Evolutionary conservation across 2,329 filamentous ascomycete species (phyloP).

Genomic region (Alternaria sp.): DNA sequence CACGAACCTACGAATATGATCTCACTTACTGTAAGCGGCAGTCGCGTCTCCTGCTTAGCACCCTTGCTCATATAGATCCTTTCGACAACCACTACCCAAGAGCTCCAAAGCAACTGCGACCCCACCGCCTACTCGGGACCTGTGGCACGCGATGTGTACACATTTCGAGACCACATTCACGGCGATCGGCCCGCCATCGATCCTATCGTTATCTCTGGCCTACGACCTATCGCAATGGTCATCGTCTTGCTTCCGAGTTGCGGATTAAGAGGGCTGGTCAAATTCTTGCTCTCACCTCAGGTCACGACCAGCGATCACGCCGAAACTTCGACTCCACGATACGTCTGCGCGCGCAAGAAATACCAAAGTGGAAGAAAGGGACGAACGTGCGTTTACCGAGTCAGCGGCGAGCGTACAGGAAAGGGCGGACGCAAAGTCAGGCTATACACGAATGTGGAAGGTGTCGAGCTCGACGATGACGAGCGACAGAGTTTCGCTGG

Average conservation of each 20-base stretch:
- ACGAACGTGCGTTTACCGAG: neutral
- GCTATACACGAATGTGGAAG: slow-evolving; percentile 1
- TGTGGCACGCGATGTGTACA: neutral
- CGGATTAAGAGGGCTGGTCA: neutral
- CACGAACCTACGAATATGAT: neutral
- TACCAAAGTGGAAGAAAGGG: neutral
- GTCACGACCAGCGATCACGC: neutral
- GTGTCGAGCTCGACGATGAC: neutral
- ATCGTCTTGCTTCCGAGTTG: neutral
- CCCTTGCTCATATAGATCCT: neutral
- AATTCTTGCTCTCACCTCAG: neutral
- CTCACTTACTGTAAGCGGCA: neutral
- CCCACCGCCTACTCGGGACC: neutral
- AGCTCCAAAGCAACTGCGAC: neutral
- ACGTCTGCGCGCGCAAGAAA: neutral
- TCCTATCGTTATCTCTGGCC: neutral
- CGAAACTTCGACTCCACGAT: neutral
- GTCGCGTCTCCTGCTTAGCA: neutral
- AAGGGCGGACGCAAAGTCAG: neutral
- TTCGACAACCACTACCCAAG: neutral
- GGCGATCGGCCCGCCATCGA: neutral
- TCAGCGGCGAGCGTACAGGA: neutral
- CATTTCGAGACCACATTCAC: neutral
- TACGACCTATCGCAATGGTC: neutral
- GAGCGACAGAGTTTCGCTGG: neutral